Conservation (phyloP, 805 yeast species). For the Barnettozyma salicaria region DNA sequence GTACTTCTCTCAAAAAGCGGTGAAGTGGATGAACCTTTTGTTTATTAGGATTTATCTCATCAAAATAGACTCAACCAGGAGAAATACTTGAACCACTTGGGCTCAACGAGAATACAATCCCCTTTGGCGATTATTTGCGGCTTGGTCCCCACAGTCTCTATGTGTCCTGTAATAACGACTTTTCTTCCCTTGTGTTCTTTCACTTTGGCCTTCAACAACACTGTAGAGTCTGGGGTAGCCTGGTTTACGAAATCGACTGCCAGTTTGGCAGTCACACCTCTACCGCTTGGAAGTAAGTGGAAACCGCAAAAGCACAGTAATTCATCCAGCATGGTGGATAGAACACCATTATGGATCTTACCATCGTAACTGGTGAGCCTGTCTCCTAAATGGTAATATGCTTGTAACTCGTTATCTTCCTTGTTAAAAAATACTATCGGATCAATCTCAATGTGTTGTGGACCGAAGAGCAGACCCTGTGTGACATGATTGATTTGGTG, state of each 20-base stretch:
- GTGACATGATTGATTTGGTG: slow-evolving; percentile 62
- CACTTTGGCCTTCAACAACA: slow-evolving; percentile 65
- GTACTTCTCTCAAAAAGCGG: no score
- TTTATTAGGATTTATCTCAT: neutral
- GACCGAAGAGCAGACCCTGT: slow-evolving; percentile 66
- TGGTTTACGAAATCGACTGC: slow-evolving; percentile 51
- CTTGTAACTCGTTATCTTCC: slow-evolving; percentile 46
- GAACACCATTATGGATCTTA: slow-evolving; percentile 73
- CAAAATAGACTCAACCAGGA: slow-evolving; percentile 43
- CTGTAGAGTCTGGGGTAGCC: slow-evolving; percentile 49
- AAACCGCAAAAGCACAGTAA: slow-evolving; percentile 83
- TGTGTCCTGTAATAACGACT: slow-evolving; percentile 65
- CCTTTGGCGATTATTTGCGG: slow-evolving; percentile 51
- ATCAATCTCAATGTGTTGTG: slow-evolving; percentile 63
- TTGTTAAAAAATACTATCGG: slow-evolving; percentile 59
- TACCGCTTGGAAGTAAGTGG: slow-evolving; percentile 64
- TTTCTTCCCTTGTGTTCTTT: slow-evolving; percentile 68
- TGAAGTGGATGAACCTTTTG: no score
- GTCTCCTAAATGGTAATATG: slow-evolving; percentile 67
- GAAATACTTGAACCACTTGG: slow-evolving; percentile 78
- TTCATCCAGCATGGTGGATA: slow-evolving; percentile 79
- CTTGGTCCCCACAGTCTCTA: slow-evolving; percentile 44
- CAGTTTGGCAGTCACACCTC: slow-evolving; percentile 86
- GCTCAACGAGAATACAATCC: slow-evolving; percentile 72
- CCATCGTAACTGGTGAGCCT: slow-evolving; percentile 63